Evolutionary conservation across 2,329 filamentous ascomycete genomes (phyloP), one percentile per base, ranked within the genome.

Genomic region (Botryotinia calthae): DNA sequence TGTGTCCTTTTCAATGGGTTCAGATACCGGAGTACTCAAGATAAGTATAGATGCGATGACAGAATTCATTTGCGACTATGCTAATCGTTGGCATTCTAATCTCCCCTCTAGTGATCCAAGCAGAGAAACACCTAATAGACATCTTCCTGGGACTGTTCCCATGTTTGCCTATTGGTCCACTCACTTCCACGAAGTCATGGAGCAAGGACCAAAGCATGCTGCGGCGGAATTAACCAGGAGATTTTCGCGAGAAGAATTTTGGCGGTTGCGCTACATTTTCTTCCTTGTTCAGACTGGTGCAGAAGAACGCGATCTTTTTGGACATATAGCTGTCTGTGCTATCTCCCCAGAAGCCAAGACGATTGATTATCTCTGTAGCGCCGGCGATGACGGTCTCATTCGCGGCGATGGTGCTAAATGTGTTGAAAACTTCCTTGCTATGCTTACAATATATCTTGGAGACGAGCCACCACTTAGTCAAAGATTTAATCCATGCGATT

Each of bases 291-390:
- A 46, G 40, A 64, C 42, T 18, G 42, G 44, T 31, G 25, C 2
- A 31, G 28, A 62, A 18, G 22, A n/a, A 4, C 31, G 16, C 34
- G 22, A 5, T 10, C 16, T 18, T 4, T 22, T 20, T 63, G 58
- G 58, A 46, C 68, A 70, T 51, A 10, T 51, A 22, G 42, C 68
- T 9, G 56, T 70, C 40, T 70, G 68, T 51, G 58, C 16, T 34
- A 51, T 70, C n/a, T 70, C 68, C 8, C 58, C 68, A 44, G 68
- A 70, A 64, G n/a, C 68, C 31, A 70, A 70, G 31, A 70, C 68
- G n/a, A 64, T 70, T 31, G 68, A 70, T 25, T 70, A 37, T 22
- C 54, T 70, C 22, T 70, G 68, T 42, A 70, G 68, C 58, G 14
- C 16, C 48, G 58, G 31, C 2, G 68, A 70, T 40, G 31, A 63